Evolutionary conservation across 768 basidiomycete species (phyloP), one percentile per base, ranked within the genome.

Genomic region (Saitozyma sp.): DNA sequence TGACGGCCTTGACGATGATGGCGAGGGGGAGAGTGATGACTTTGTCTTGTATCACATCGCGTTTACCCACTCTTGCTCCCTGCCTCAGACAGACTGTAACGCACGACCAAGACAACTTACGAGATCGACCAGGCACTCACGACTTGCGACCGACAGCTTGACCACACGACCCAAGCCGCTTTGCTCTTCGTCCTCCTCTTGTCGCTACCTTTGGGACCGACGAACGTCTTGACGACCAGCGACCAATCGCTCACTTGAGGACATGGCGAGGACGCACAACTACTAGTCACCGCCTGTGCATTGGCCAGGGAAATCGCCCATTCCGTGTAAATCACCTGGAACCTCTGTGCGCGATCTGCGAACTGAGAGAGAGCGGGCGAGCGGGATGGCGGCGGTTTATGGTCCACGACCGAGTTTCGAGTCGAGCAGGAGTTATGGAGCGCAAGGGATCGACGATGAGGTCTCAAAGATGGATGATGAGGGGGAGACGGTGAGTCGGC

Each of bases 401-500:
- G 29, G 29, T 29, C 29, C 29, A 29, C 29, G 14, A 48, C 14
- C 46, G 14, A 48, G 19, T 17, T 48, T 48, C 46, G 19, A 14
- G 46, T 48, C 46, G 46, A 48, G 19, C 46, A 48, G 46, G 46
- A 17, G 46, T 48, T 14, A 48, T 3, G 46, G 14, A 48, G 14
- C 14, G 46, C 46, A 14, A 48, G 46, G 14, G 46, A 17, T 14
- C 17, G 52, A 46, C 16, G 54, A 40, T 20, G 49, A 55, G 14
- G 17, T 7, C 17, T 0, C 46, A n/a, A 39, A 16, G 39, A 17
- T 39, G 49, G 61, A 53, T 17, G 54, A 50, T n/a, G 46, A 46
- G 7, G 17, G 45, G 14, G 49, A 55, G n/a, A 43, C 51, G 13
- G 64, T 58, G 42, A 29, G 56, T 17, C 8, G 13, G n/a, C 17